phyloP scores from a whole-genome alignment of 169 alveolate species.

The Babesia ovata region DNA sequence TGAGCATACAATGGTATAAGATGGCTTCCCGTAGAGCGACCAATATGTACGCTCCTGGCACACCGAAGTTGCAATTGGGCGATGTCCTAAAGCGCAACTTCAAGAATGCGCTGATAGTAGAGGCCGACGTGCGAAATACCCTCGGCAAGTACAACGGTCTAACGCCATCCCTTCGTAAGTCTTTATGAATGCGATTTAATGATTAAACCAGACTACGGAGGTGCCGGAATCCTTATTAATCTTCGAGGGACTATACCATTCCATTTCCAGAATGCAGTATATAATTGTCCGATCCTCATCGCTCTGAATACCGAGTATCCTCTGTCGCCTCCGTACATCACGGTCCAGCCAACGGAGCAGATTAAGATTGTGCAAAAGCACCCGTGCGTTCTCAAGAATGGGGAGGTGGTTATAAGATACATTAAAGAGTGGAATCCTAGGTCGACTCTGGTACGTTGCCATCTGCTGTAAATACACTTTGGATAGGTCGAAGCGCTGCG shows the following conservation, averaged over 20 bases:
- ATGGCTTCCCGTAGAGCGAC: no score
- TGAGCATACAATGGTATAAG: no score
- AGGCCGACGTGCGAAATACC: conserved; percentile 13
- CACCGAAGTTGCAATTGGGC: neutral
- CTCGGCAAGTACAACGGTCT: conserved; percentile 14
- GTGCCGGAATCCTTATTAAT: conserved; percentile 18
- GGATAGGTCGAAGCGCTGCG: conserved; percentile 48
- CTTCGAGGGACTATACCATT: conserved; percentile 49
- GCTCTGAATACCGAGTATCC: conserved; percentile 36
- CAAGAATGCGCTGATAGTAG: conserved; percentile 18
- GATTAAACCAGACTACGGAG: conserved; percentile 11
- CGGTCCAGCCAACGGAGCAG: conserved; percentile 13
- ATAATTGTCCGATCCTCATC: conserved; percentile 42
- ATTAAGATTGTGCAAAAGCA: conserved; percentile 42
- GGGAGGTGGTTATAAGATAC: conserved; percentile 40
- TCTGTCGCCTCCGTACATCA: conserved; percentile 32
- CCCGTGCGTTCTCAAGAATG: conserved; percentile 32
- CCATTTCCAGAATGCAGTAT: conserved; percentile 4
- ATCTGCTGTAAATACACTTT: neutral
- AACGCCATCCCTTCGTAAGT: conserved; percentile 25
- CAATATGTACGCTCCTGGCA: neutral
- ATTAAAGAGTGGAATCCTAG: conserved; percentile 40
- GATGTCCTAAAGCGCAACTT: conserved; percentile 24
- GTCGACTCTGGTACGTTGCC: conserved; percentile 36
- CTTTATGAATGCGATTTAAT: neutral